Percentiles rank a stretch among this genome's conserved stretches.
Conservation (phyloP, 306 rosid species). For the Cucurbita maxima region DNA sequence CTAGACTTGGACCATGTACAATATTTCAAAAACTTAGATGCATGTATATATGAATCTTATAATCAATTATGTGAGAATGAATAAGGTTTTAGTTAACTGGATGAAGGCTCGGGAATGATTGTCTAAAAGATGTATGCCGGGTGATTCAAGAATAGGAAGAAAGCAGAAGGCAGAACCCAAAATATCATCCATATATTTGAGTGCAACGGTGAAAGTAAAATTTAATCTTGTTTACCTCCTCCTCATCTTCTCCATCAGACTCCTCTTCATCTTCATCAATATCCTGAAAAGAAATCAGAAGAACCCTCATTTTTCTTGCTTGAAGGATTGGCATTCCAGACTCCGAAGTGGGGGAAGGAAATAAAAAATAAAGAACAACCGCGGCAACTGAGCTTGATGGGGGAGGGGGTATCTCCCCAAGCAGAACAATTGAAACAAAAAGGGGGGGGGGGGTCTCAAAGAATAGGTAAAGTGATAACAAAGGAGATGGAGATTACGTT, state of each 20-base stretch:
- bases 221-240: conserved; percentile 17
- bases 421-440: background rate
- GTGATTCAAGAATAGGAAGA: background rate
- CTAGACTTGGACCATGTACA: background rate
- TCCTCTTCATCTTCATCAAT: conserved; percentile 54
- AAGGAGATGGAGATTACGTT: conserved; percentile 24
- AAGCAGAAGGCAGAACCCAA: background rate
- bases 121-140: background rate
- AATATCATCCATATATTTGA: background rate
- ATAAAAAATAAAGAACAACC: background rate
- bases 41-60: no score
- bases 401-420: background rate
- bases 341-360: background rate
- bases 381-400: background rate
- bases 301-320: background rate
- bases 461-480: background rate
- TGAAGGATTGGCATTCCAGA: background rate
- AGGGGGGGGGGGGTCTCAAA: background rate
- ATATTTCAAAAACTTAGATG: background rate
- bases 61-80: no score
- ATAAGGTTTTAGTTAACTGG: background rate
- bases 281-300: conserved; percentile 25
- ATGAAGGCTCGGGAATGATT: background rate
- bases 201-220: background rate
- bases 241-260: conserved; percentile 33